Evolutionary conservation across 495 filamentous ascomycete species (phyloP).

Genomic region (Xylaria cubensis): DNA sequence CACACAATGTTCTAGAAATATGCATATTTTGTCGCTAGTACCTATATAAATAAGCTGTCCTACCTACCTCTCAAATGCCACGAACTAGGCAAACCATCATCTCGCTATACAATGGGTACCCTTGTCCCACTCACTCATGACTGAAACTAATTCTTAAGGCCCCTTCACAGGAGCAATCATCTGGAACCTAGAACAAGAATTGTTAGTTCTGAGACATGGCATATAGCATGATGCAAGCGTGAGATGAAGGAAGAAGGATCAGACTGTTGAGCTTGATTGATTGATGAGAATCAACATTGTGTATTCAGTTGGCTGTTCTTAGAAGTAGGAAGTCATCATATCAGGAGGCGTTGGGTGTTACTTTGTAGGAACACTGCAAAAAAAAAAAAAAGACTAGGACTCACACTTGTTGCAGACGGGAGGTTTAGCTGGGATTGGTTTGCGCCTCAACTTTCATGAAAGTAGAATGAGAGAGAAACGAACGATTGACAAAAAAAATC

Average conservation of each 20-base stretch:
- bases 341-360: background rate
- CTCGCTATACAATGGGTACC: background rate
- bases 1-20: background rate
- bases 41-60: background rate
- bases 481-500: too few relatives aligned
- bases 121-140: background rate
- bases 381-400: background rate
- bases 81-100: background rate
- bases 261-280: constrained; percentile 70
- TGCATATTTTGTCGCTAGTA: background rate
- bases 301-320: constrained; percentile 66
- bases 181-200: constrained; percentile 7
- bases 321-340: constrained; percentile 60
- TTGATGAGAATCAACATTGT: constrained; percentile 58
- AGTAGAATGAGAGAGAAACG: background rate
- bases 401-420: background rate
- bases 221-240: constrained; percentile 16
- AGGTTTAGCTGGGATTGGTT: background rate
- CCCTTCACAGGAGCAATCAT: background rate
- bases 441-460: background rate
- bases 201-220: constrained; percentile 1
- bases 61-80: background rate
- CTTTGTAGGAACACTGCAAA: background rate
- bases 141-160: background rate
- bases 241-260: constrained; percentile 35